These are phyloP conservation scores for Cephalotrichum gorgonifer DNA, from an alignment of 2,329 filamentous ascomycete species.

Conservation along the genomic window DNA sequence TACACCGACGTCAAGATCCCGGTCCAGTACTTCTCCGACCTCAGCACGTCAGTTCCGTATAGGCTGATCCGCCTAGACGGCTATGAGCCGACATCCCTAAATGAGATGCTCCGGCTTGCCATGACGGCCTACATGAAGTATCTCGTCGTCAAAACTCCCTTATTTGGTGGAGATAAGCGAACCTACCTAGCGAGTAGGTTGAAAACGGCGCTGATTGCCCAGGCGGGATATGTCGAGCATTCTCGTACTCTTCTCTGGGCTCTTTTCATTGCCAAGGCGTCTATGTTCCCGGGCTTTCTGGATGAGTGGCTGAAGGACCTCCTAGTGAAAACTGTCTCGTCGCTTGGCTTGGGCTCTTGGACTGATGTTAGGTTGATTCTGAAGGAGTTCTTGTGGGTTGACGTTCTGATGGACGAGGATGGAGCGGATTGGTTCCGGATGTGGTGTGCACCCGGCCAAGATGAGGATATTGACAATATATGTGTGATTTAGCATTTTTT, in stretches of 20 bases:
- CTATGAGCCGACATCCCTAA: slow-evolving; percentile 7
- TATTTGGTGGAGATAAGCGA: slow-evolving; percentile 5
- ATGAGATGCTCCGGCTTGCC: slow-evolving; percentile 10
- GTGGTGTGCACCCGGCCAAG: no score
- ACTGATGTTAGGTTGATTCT: neutral
- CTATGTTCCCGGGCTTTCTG: neutral
- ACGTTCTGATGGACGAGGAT: neutral
- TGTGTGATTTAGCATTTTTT: no score
- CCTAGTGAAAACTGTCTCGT: neutral
- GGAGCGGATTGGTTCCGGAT: no score
- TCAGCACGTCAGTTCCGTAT: slow-evolving; percentile 13
- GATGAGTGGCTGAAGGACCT: neutral
- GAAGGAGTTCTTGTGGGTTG: neutral
- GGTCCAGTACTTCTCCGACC: slow-evolving; percentile 9
- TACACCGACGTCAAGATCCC: slow-evolving; percentile 11
- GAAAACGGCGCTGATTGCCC: neutral
- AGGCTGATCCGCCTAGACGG: slow-evolving; percentile 12
- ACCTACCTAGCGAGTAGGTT: neutral
- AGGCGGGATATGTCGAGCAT: neutral
- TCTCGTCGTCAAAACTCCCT: slow-evolving; percentile 8
- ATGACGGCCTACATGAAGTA: slow-evolving; percentile 15
- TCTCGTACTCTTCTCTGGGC: neutral
- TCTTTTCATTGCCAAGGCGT: neutral
- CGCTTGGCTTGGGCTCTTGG: neutral
- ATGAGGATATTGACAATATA: no score